Evolutionary conservation across 192 early-diverging fungal species (phyloP).

Genomic region (Diversispora epigaea): DNA sequence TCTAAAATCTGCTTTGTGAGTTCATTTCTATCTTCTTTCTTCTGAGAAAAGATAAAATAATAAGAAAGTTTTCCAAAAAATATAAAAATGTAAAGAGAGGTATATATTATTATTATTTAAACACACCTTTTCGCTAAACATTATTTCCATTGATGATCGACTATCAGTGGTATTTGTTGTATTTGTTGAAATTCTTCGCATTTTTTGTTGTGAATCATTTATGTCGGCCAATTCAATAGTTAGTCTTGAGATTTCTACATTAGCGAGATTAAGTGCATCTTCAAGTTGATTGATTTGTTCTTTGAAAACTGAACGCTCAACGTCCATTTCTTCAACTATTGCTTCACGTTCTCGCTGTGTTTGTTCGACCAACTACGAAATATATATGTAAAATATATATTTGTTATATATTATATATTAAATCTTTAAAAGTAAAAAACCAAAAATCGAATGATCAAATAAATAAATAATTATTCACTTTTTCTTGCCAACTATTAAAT

Average conservation of each 20-base stretch:
- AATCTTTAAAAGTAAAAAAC: too few relatives aligned
- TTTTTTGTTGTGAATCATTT: background rate
- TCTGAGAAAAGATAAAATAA: too few relatives aligned
- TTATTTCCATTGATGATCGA: conserved; percentile 10
- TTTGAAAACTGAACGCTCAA: background rate
- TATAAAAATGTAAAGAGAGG: background rate
- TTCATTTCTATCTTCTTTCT: conserved; percentile 25
- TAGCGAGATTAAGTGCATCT: conserved; percentile 28
- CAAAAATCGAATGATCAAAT: too few relatives aligned
- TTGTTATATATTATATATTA: too few relatives aligned
- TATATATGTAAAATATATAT: background rate
- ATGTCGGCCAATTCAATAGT: conserved; percentile 21
- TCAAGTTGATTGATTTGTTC: conserved; percentile 26
- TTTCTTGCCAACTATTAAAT: conserved; percentile 27
- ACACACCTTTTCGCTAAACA: conserved; percentile 4
- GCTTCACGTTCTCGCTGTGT: conserved; percentile 23
- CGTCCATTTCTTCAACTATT: conserved; percentile 13
- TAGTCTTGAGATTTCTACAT: conserved; percentile 31
- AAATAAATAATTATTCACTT: background rate
- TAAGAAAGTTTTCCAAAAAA: background rate
- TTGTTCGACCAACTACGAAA: conserved; percentile 15
- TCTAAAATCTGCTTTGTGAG: conserved; percentile 29
- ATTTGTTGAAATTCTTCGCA: background rate
- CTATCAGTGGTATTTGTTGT: background rate
- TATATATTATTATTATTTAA: background rate